Percentiles rank a stretch among this genome's conserved stretches.
Conservation (phyloP, 1,284 basidiomycete genomes). For the Puccinia hordei region DNA sequence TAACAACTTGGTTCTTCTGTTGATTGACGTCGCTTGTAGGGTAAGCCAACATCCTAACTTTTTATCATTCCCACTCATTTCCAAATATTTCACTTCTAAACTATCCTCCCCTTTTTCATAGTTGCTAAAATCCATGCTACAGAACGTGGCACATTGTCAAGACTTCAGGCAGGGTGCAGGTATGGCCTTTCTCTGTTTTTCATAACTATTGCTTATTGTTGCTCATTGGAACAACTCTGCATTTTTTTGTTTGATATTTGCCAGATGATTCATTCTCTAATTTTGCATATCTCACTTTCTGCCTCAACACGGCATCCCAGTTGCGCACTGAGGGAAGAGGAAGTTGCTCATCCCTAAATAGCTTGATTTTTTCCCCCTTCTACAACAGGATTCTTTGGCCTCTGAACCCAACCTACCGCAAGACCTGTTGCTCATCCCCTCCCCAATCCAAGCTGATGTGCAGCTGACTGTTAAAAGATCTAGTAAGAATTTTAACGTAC, state of each 20-base stretch:
- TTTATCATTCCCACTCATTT: constrained; percentile 16
- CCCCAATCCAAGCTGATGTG: too few relatives aligned
- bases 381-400: constrained; percentile 67
- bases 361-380: constrained; percentile 76
- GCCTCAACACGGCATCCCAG: constrained; percentile 72
- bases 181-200: constrained; percentile 57
- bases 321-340: constrained; percentile 72
- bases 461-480: too few relatives aligned
- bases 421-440: too few relatives aligned
- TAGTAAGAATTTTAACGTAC: too few relatives aligned
- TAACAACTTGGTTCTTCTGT: constrained; percentile 73
- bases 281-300: constrained; percentile 65
- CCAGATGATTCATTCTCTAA: constrained; percentile 55
- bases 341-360: constrained; percentile 68
- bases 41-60: constrained; percentile 30
- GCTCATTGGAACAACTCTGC: constrained; percentile 14
- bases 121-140: constrained; percentile 92
- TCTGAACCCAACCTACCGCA: too few relatives aligned
- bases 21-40: constrained; percentile 52
- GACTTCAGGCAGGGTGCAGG: constrained; percentile 75
- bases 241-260: background rate
- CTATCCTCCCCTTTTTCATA: constrained; percentile 57
- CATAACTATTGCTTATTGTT: constrained; percentile 51
- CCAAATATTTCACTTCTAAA: background rate
- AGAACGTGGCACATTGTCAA: constrained; percentile 78